A percentile compares a stretch with the other conserved stretches of the same genome.
Evolutionary conservation across 2,329 filamentous ascomycete genomes (phyloP).

Genomic region (Leptographium galeiforme): DNA sequence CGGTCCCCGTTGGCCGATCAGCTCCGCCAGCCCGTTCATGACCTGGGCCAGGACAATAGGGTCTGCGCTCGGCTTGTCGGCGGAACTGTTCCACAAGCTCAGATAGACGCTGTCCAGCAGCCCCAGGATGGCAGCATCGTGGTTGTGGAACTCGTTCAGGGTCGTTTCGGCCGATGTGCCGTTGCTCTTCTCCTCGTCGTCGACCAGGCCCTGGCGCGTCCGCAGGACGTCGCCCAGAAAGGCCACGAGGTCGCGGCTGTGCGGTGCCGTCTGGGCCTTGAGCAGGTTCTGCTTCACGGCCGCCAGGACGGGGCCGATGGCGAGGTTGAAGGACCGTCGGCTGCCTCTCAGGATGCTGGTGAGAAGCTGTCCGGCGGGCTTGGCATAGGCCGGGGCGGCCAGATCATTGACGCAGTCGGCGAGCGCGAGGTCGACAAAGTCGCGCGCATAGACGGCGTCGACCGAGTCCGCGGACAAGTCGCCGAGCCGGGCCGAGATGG

Average conservation of each 20-base stretch:
- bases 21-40: constrained; percentile 30
- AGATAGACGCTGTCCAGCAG: constrained; percentile 32
- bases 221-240: constrained; percentile 38
- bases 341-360: constrained; percentile 37
- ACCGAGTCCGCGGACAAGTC: neutral
- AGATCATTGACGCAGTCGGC: constrained; percentile 41
- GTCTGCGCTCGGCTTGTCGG: constrained; percentile 11
- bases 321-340: constrained; percentile 31
- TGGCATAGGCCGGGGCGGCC: constrained; percentile 37
- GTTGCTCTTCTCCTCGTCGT: neutral
- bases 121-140: constrained; percentile 24
- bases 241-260: constrained; percentile 37
- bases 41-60: constrained; percentile 27
- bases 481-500: constrained; percentile 29
- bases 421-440: constrained; percentile 23
- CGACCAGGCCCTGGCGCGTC: constrained; percentile 26
- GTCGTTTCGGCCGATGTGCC: constrained; percentile 8
- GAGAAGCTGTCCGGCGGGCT: constrained; percentile 37
- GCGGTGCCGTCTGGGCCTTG: constrained; percentile 33
- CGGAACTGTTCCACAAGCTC: constrained; percentile 20
- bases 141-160: constrained; percentile 23
- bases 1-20: constrained; percentile 27
- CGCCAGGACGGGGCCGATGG: constrained; percentile 31
- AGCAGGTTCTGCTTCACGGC: constrained; percentile 35
- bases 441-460: constrained; percentile 17